Evolutionary conservation across 768 basidiomycete species (phyloP), one percentile per base, ranked within the genome.

Genomic region (Tricholoma flavovirens): DNA sequence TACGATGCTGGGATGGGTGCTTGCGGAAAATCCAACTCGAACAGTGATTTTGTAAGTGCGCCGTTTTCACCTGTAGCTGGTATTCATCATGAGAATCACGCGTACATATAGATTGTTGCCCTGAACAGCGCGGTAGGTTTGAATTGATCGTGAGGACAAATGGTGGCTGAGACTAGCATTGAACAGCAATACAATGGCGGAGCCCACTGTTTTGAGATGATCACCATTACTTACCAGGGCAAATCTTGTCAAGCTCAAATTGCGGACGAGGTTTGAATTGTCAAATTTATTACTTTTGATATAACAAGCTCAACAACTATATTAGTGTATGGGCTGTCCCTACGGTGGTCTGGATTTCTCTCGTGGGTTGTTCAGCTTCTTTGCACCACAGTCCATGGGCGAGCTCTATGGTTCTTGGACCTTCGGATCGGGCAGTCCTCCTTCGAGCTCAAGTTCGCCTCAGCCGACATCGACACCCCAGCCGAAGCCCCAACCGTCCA

Each of bases 141-240:
- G 33, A 14, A 32, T 35, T 33, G 10, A 9, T 14, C 17, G 32
- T 22, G 14, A 14, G 14, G 15, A 9, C 29, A 10, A n/a, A 17
- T 26, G 26, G 46, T 29, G 12, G 46, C 17, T 49, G 6, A 49
- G 29, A 8, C n/a, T 49, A 14, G 3, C 17, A 29, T 49, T 10
- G n/a, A 56, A 49, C 35, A 66, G 65, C 63, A 66, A 64, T 66
- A 56, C 33, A 55, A 49, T 32, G 55, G 56, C 22, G 64, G 59
- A 32, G 53, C 54, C 11, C 49, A 79, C 55, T 88, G 87, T 63
- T 77, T 71, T 62, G 68, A 82, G 63, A 63, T 55, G 58, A 82
- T 88, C 64, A 78, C 77, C 12, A 80, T 88, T 55, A 67, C 70
- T 4, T 75, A 68, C 66, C 69, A 71, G 36, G 86, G 85, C 40